These are phyloP conservation scores for Helenozyma rhizophorensis DNA, from an alignment of 805 yeast species.

Conservation along the genomic window DNA sequence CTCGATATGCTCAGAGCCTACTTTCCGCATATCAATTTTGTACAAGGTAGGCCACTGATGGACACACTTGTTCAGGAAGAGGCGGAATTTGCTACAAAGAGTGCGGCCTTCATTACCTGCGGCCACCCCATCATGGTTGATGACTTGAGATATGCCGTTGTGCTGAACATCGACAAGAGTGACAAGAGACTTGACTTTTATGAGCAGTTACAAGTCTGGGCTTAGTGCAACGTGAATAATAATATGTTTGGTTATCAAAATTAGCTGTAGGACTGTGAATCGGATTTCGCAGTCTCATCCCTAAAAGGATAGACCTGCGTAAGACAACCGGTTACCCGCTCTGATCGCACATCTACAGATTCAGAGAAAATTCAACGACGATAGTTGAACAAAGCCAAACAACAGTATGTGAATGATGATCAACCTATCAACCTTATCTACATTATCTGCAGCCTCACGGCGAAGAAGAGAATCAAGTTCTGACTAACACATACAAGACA, in stretches of 20 bases:
- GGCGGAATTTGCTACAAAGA: conserved; percentile 34
- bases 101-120: conserved; percentile 35
- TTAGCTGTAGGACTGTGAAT: too few relatives aligned
- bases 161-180: conserved; percentile 14
- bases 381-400: too few relatives aligned
- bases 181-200: conserved; percentile 16
- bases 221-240: conserved; percentile 15
- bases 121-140: conserved; percentile 33
- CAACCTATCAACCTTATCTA: conserved; percentile 17
- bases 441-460: conserved; percentile 18
- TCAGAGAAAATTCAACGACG: too few relatives aligned
- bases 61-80: conserved; percentile 33
- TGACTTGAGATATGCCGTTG: conserved; percentile 21
- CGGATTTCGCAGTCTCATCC: too few relatives aligned
- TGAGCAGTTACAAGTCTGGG: conserved; percentile 20
- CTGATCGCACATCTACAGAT: too few relatives aligned
- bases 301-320: too few relatives aligned
- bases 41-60: conserved; percentile 44
- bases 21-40: conserved; percentile 16
- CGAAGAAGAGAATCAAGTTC: conserved; percentile 14
- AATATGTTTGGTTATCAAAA: too few relatives aligned
- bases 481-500: conserved; percentile 19
- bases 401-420: conserved; percentile 19
- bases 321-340: too few relatives aligned
- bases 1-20: conserved; percentile 6